Conservation (phyloP, 257 asterid species). For the Solanum pimpinellifolium region DNA sequence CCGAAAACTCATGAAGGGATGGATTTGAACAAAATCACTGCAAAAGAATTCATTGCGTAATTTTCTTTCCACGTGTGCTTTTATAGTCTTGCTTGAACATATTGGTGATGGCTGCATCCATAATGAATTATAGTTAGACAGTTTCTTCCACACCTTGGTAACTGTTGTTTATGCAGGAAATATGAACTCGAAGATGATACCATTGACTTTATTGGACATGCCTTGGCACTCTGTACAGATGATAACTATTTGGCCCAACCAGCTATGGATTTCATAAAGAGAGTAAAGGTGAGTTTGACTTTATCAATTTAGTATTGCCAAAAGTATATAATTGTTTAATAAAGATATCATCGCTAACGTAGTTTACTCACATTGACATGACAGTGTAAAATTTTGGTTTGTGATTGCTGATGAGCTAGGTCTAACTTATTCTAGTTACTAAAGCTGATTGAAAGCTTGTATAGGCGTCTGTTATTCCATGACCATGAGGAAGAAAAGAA, state of each 20-base stretch:
- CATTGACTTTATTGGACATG: slow-evolving; percentile 86
- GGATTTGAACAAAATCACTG: slow-evolving; percentile 64
- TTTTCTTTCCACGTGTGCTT: slow-evolving; percentile 4
- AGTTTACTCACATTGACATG: neutral
- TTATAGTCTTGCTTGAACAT: neutral
- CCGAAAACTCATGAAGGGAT: slow-evolving; percentile 84
- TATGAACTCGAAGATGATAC: slow-evolving; percentile 94
- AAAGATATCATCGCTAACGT: neutral
- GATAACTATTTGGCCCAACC: slow-evolving; percentile 85
- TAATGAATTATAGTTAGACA: neutral
- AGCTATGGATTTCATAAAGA: slow-evolving; percentile 71
- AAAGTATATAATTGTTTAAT: neutral
- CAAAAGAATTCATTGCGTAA: slow-evolving; percentile 67
- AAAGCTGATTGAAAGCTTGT: neutral
- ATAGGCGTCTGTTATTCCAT: neutral
- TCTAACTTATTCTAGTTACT: neutral
- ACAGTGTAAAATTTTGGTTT: neutral
- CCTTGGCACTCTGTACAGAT: slow-evolving; percentile 66
- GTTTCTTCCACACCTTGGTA: neutral
- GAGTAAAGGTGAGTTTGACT: slow-evolving; percentile 52
- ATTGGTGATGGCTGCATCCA: neutral
- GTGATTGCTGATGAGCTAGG: neutral
- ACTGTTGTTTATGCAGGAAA: slow-evolving; percentile 46
- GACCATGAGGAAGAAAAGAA: neutral
- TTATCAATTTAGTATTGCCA: neutral